Evolutionary conservation across 345 rosid species (phyloP), one percentile per base, ranked within the genome.

Genomic region (Abelmoschus esculentus): DNA sequence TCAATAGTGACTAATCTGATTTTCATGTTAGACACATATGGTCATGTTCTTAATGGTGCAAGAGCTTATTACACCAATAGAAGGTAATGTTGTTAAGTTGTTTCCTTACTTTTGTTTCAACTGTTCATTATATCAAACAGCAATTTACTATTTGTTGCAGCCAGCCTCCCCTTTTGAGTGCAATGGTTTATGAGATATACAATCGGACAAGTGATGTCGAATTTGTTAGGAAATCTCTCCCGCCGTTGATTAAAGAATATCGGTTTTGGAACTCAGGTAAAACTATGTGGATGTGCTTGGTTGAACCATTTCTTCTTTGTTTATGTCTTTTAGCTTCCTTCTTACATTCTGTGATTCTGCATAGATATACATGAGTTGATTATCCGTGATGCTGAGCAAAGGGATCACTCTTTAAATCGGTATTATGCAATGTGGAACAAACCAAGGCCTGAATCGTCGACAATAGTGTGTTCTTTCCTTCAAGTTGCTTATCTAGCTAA

Each of bases 361-460:
- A 22, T 79, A 96, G 99, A 86, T 6, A 69, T 84, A 36, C 99
- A 57, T 57, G 36, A 12, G 63, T 83, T 90, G 46, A 83, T 80
- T 4, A 69, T 90, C 66, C 80, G 73, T 70, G 95, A 92, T 66
- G 71, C 38, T 76, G 74, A 63, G 71, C 85, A 83, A 42, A 2
- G 44, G 13, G 75, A 80, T 74, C 92, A 92, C 76, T 64, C 47
- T 63, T 76, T 90, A 52, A 86, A 85, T 74, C 89, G 97, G 32
- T 96, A 90, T 71, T 92, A 87, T 69, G 99, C 98, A 55, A 82
- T 80, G 87, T 96, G 98, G 99, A 79, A 92, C 81, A 80, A 74
- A 72, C 98, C 97, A 2, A 77, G 99, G 79, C 98, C 97, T 9
- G 98, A 96, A 82, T 78, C 90, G 69, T 65, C 82, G 17, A 80